Base-by-base conservation (phyloP, 176 grass and related monocot genomes). In the Phoenix dactylifera region DNA sequence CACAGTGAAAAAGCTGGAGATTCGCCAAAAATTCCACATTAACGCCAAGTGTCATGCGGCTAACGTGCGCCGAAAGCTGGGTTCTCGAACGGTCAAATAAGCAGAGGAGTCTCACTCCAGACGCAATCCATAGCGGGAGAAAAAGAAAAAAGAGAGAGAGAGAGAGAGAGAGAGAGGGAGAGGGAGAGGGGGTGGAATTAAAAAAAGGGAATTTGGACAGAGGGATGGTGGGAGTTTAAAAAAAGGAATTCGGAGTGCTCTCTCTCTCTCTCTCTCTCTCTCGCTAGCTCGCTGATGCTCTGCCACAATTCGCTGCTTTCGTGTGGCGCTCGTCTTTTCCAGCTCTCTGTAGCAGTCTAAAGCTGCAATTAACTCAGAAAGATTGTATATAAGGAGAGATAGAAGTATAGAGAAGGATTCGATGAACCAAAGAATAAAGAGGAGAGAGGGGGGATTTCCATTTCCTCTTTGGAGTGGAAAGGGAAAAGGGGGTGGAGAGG, bases 301-400 rank as follows among this genome's bases (percentile, higher is more conserved):
- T 73, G 70, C 29, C 28, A 55, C 26, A 55, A 51, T 72, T n/a
- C 28, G 26, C 50, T 72, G 58, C 69, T 80, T 80, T 76, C 83
- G 63, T 80, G 83, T 69, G 56, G 52, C 57, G 57, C 67, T 85
- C 66, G 52, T 73, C 63, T 76, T 80, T 76, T 62, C 57, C 77
- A 60, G 83, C 18, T 44, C 50, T 19, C 32, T 7, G 26, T 39
- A 44, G 35, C 35, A 44, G 35, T 44, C 35, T 76, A 81, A 86
- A 81, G 83, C 77, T 86, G 83, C 73, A 62, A 68, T 24, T 29
- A 50, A 24, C 17, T 39, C 28, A 69, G 29, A 20, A 49, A 12
- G 35, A 12, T 44, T 44, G 12, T 44, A 44, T 44, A 44, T 44
- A 44, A 44, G 28, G 28, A 30, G 23, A 71, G 15, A 50, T 20